Evolutionary conservation across 1,284 basidiomycete species (phyloP).

Genomic region (Marasmius oreades): DNA sequence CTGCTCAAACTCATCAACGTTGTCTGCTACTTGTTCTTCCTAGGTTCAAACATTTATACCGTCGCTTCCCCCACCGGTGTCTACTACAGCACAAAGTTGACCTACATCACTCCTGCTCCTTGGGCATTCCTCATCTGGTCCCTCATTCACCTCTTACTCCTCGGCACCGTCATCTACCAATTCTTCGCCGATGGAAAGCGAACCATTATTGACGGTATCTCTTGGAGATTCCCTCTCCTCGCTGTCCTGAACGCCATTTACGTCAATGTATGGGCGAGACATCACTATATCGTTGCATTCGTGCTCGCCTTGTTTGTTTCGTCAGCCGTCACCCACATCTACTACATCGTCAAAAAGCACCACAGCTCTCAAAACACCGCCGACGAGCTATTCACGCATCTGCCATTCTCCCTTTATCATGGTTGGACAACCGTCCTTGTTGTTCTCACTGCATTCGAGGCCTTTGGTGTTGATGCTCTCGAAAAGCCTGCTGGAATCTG

Average conservation of each 20-base stretch:
- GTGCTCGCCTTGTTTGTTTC: conserved; percentile 83
- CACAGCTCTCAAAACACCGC: conserved; percentile 60
- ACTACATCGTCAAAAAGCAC: conserved; percentile 88
- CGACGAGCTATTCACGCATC: conserved; percentile 80
- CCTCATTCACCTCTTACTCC: conserved; percentile 81
- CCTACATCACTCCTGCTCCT: conserved; percentile 87
- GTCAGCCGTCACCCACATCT: conserved; percentile 84
- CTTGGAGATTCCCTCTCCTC: conserved; percentile 87
- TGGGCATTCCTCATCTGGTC: conserved; percentile 88
- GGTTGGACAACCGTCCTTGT: conserved; percentile 94
- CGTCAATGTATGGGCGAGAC: conserved; percentile 73
- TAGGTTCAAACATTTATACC: conserved; percentile 88
- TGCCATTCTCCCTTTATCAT: conserved; percentile 92
- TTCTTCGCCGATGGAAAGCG: conserved; percentile 80
- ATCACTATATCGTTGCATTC: conserved; percentile 79
- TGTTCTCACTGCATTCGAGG: conserved; percentile 85
- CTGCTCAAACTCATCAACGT: conserved; percentile 85
- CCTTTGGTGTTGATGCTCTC: conserved; percentile 80
- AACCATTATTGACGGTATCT: conserved; percentile 80
- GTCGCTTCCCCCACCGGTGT: conserved; percentile 69
- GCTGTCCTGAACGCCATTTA: conserved; percentile 84
- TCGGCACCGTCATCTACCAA: conserved; percentile 88
- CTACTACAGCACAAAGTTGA: conserved; percentile 72
- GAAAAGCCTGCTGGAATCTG: conserved; percentile 72
- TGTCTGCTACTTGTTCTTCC: conserved; percentile 73